Percentiles rank a stretch among this genome's conserved stretches.
Evolutionary conservation across 148 eudicot species (phyloP).

Genomic region (Amaranthus hypochondriacus): DNA sequence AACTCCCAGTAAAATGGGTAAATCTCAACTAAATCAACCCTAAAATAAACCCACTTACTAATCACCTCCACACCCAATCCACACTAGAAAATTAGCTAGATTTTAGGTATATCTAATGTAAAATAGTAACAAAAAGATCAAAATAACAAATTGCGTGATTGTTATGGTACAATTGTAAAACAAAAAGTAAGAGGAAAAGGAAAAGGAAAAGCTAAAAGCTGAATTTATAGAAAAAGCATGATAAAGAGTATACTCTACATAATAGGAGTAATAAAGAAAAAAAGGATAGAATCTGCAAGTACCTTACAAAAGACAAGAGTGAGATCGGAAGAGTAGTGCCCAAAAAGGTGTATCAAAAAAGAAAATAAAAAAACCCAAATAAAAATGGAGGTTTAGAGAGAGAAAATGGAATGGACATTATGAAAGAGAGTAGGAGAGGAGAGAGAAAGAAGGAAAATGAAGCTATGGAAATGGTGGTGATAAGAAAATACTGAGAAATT

Average conservation of each 20-base stretch:
- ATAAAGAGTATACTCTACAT: background rate
- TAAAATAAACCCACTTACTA: background rate
- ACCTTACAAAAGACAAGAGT: slow-evolving; percentile 18
- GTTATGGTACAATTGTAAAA: background rate
- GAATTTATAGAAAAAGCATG: slow-evolving; percentile 11
- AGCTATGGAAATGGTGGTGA: slow-evolving; percentile 1
- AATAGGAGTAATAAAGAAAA: background rate
- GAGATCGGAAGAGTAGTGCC: slow-evolving; percentile 7
- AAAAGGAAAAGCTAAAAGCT: slow-evolving; percentile 22
- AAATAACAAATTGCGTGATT: background rate
- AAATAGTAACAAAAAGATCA: slow-evolving; percentile 1
- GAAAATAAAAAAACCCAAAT: background rate
- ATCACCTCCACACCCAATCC: slow-evolving; percentile 12
- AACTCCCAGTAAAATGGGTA: background rate
- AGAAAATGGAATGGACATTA: background rate
- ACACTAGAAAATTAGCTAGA: slow-evolving; percentile 14
- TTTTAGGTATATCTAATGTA: background rate
- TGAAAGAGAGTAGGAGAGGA: background rate
- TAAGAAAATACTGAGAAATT: background rate
- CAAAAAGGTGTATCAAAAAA: slow-evolving; percentile 5
- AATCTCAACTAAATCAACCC: slow-evolving; percentile 21
- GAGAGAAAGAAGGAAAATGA: background rate
- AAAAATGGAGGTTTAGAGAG: background rate
- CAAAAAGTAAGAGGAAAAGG: background rate
- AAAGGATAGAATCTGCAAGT: slow-evolving; percentile 8